A percentile compares a stretch with the other conserved stretches of the same genome.
These are phyloP conservation scores for Sordaria brevicollis DNA, from an alignment of 495 filamentous ascomycete species.

Conservation along the genomic window DNA sequence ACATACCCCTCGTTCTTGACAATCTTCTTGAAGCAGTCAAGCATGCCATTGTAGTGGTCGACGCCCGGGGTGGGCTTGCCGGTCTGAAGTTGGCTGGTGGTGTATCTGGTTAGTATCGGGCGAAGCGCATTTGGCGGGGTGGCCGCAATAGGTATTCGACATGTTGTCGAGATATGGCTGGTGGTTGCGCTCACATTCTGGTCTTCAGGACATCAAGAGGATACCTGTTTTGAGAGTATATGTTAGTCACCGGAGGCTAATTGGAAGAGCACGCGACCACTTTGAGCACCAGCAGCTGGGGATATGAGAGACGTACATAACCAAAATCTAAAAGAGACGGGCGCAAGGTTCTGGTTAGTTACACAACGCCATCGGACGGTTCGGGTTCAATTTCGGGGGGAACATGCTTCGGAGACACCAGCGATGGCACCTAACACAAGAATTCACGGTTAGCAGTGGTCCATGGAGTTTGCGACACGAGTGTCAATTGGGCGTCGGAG, in stretches of 20 bases:
- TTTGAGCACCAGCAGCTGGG: not conserved
- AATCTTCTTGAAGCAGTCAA: constrained; percentile 96
- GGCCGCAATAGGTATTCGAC: not conserved
- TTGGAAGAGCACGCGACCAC: constrained; percentile 10
- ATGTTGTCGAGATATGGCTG: not conserved
- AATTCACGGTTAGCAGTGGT: constrained; percentile 10
- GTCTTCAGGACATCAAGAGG: constrained; percentile 98
- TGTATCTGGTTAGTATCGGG: constrained; percentile 15
- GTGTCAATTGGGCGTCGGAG: not conserved
- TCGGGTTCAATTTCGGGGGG: not conserved
- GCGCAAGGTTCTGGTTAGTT: not conserved
- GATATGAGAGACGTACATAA: constrained; percentile 51
- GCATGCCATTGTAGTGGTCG: constrained; percentile 88
- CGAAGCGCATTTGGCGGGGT: constrained; percentile 1
- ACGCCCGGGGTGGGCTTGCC: constrained; percentile 50
- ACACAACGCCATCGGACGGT: not conserved
- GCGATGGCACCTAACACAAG: constrained; percentile 15
- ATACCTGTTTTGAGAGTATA: constrained; percentile 53
- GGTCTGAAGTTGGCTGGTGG: constrained; percentile 71
- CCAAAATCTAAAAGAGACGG: constrained; percentile 52
- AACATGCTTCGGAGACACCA: constrained; percentile 19
- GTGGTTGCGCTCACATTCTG: constrained; percentile 58
- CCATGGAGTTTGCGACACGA: not conserved
- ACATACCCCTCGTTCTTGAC: constrained; percentile 83
- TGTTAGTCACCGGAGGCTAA: constrained; percentile 5